Percentiles rank a stretch among this genome's conserved stretches.
Conservation (phyloP, 1,284 basidiomycete genomes). For the Cystobasidium slooffiae region DNA sequence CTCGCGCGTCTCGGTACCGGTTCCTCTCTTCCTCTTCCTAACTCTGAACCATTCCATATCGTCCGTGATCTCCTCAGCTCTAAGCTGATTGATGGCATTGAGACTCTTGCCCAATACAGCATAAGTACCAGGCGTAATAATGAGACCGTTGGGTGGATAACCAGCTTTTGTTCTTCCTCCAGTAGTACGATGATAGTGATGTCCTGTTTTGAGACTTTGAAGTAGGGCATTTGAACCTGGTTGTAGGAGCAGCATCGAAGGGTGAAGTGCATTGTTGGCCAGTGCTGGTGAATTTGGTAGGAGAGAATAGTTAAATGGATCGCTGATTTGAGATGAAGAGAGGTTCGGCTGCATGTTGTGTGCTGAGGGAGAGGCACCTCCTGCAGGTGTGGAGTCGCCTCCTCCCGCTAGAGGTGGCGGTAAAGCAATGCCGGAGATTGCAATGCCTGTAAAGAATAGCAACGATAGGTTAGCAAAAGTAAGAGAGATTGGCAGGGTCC, state of each 20-base stretch:
- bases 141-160: slow-evolving; percentile 37
- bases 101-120: slow-evolving; percentile 36
- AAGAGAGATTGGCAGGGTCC: background rate
- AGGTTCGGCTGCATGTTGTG: slow-evolving; percentile 25
- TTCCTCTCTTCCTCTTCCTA: slow-evolving; percentile 25
- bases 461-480: background rate
- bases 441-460: slow-evolving; percentile 21
- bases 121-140: slow-evolving; percentile 42
- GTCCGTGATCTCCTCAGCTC: slow-evolving; percentile 40
- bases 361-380: slow-evolving; percentile 11
- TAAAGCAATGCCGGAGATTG: slow-evolving; percentile 38
- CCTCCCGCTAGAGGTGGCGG: slow-evolving; percentile 19
- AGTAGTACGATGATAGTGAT: slow-evolving; percentile 35
- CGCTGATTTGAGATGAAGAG: slow-evolving; percentile 34
- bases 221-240: slow-evolving; percentile 31
- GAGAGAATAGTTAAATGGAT: slow-evolving; percentile 40
- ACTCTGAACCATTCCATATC: slow-evolving; percentile 37
- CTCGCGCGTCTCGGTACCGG: slow-evolving; percentile 22
- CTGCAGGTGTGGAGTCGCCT: slow-evolving; percentile 18
- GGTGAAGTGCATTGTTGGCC: slow-evolving; percentile 37
- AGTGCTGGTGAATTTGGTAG: slow-evolving; percentile 34
- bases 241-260: slow-evolving; percentile 38
- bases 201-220: slow-evolving; percentile 29
- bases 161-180: slow-evolving; percentile 43
- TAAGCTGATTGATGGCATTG: slow-evolving; percentile 32